Evolutionary conservation across 208 protist species (phyloP).

Genomic region (Acanthamoeba triangularis): DNA sequence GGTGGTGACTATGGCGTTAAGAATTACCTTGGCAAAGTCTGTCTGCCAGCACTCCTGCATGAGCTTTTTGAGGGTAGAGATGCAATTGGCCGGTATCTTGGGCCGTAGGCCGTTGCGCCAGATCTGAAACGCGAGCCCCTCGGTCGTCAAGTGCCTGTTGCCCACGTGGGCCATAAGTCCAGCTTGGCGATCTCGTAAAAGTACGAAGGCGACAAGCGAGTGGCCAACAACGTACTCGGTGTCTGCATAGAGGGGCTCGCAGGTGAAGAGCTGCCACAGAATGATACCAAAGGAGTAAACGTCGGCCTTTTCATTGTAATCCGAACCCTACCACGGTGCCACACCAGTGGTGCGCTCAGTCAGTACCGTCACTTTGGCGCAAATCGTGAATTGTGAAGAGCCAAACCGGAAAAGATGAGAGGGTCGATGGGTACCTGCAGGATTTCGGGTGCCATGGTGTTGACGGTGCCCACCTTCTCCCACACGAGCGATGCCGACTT

Average conservation of each 20-base stretch:
- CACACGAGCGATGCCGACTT: slow-evolving; percentile 53
- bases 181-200: background rate
- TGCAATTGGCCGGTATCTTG: slow-evolving; percentile 61
- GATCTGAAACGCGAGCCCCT: slow-evolving; percentile 53
- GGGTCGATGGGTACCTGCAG: background rate
- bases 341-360: background rate
- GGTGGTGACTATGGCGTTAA: background rate
- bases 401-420: too few relatives aligned
- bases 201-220: background rate
- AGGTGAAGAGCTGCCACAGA: slow-evolving; percentile 61
- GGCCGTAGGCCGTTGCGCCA: slow-evolving; percentile 62
- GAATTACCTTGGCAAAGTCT: slow-evolving; percentile 14
- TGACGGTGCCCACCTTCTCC: slow-evolving; percentile 72
- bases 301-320: slow-evolving; percentile 75
- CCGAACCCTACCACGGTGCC: background rate
- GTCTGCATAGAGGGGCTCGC: slow-evolving; percentile 27
- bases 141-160: background rate
- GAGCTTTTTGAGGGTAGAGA: slow-evolving; percentile 5
- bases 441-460: slow-evolving; percentile 55
- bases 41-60: slow-evolving; percentile 75
- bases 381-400: too few relatives aligned
- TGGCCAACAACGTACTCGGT: background rate
- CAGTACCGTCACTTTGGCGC: background rate
- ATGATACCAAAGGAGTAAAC: slow-evolving; percentile 61
- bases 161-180: background rate